Base-by-base conservation (phyloP, 2,329 filamentous ascomycete species). In the Aschersonia sp. region DNA sequence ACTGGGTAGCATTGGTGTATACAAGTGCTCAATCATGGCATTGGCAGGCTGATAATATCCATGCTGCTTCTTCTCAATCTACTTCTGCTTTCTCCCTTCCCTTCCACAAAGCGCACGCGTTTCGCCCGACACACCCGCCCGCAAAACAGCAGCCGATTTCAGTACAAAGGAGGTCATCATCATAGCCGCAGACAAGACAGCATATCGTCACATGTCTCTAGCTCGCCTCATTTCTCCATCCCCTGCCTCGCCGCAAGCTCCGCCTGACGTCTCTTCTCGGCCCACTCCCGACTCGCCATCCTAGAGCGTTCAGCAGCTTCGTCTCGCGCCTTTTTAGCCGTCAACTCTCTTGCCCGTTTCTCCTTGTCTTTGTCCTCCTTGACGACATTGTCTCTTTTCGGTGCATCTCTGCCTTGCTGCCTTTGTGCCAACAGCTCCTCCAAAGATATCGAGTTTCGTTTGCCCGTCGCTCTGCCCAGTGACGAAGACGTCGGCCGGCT, bases 241-340 rank as follows among this genome's bases (percentile, higher is more conserved):
- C 51, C 48, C 31, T 53, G 54, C 38, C 44, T 52, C 40, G 56
- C 44, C 30, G 56, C 54, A 42, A 53, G 45, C 48, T 64, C 63
- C 56, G 68, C 73, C 20, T 60, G 65, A 40, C 67, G 67, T 57
- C 75, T 73, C 61, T 73, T 78, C 58, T 80, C 76, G 9, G 77
- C 77, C 77, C 78, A 82, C 54, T 80, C 74, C 35, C 77, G 71
- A 53, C 77, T 77, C 50, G 74, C 69, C 58, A 70, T 67, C 47
- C 78, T 70, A 47, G 76, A 78, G 55, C 74, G 69, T 60, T 82
- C 77, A 7, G 79, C 78, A 30, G 79, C 79, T 55, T 78, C 68
- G 54, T 78, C 72, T 43, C 79, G 68, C 5, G 78, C 77, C 48
- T 66, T 56, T 55, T 72, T 77, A 10, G 77, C 72, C 40, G 69